phyloP scores from a whole-genome alignment of 208 protist species.

The Crithidia brevicula region DNA sequence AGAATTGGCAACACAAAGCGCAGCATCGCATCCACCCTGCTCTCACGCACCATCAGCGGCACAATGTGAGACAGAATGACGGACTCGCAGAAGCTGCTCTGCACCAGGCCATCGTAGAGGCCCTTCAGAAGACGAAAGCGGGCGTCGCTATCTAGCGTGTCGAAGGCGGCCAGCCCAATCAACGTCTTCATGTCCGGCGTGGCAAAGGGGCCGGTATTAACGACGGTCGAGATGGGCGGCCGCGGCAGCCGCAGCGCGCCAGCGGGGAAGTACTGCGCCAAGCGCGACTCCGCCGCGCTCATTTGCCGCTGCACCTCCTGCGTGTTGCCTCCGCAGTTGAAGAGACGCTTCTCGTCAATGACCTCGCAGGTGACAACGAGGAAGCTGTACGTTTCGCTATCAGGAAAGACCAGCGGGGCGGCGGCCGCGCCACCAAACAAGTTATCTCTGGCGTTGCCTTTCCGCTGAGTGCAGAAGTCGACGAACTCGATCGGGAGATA shows the following conservation, averaged over 20 bases:
- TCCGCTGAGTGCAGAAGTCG: slow-evolving; percentile 16
- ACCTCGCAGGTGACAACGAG: slow-evolving; percentile 50
- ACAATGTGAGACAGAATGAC: slow-evolving; percentile 44
- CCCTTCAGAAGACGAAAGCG: slow-evolving; percentile 45
- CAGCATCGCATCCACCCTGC: slow-evolving; percentile 42
- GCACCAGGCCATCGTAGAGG: slow-evolving; percentile 42
- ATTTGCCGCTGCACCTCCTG: slow-evolving; percentile 32
- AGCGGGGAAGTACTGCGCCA: slow-evolving; percentile 47
- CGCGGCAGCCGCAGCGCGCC: slow-evolving; percentile 31
- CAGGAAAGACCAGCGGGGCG: slow-evolving; percentile 38
- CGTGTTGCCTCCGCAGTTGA: slow-evolving; percentile 39
- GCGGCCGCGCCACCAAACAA: background rate
- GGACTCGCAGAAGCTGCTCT: slow-evolving; percentile 36
- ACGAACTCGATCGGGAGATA: slow-evolving; percentile 58
- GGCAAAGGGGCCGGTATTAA: slow-evolving; percentile 46
- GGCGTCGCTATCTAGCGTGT: slow-evolving; percentile 40
- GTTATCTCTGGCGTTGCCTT: slow-evolving; percentile 3
- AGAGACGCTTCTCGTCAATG: slow-evolving; percentile 34
- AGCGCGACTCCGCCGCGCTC: slow-evolving; percentile 21
- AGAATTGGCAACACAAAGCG: slow-evolving; percentile 59
- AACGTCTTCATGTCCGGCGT: slow-evolving; percentile 45
- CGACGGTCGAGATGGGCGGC: slow-evolving; percentile 33
- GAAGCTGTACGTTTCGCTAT: slow-evolving; percentile 67
- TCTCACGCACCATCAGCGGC: slow-evolving; percentile 55
- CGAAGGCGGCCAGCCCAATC: slow-evolving; percentile 33